Conservation (phyloP, 2,329 filamentous ascomycete genomes). For the Aureobasidium lini region DNA sequence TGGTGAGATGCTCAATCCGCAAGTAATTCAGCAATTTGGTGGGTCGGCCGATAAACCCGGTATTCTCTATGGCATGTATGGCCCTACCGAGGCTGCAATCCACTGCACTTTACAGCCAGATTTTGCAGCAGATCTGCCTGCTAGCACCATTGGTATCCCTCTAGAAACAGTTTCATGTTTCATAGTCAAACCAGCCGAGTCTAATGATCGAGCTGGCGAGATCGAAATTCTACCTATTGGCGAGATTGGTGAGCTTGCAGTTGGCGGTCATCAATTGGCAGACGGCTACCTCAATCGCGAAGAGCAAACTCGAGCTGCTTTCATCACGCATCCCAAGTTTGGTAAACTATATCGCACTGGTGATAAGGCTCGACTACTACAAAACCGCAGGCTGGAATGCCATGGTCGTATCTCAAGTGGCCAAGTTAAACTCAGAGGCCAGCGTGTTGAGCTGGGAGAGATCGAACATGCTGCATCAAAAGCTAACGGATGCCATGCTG, state of each 20-base stretch:
- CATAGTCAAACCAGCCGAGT: conserved; percentile 46
- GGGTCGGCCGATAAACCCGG: conserved; percentile 45
- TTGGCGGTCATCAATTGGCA: conserved; percentile 75
- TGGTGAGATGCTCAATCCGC: conserved; percentile 80
- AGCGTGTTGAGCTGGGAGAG: conserved; percentile 70
- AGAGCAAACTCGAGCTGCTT: conserved; percentile 64
- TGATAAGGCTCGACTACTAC: conserved; percentile 65
- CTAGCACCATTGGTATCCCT: conserved; percentile 67
- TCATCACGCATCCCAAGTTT: conserved; percentile 56
- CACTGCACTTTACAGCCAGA: conserved; percentile 72
- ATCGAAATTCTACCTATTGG: conserved; percentile 56
- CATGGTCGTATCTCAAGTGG: conserved; percentile 71
- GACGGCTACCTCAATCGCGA: conserved; percentile 73
- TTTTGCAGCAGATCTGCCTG: conserved; percentile 50
- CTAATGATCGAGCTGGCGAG: conserved; percentile 18
- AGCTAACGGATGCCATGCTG: conserved; percentile 52
- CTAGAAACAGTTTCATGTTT: conserved; percentile 76
- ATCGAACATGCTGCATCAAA: conserved; percentile 56
- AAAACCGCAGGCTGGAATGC: conserved; percentile 69
- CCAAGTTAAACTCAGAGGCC: conserved; percentile 80
- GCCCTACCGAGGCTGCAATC: conserved; percentile 84
- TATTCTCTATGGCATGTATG: conserved; percentile 88
- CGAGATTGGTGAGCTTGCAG: conserved; percentile 67
- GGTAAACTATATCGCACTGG: conserved; percentile 76
- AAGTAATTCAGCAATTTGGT: conserved; percentile 74